A percentile compares a stretch with the other conserved stretches of the same genome.
phyloP scores from a whole-genome alignment of 768 basidiomycete species.

The Hydnomerulius pinastri region DNA sequence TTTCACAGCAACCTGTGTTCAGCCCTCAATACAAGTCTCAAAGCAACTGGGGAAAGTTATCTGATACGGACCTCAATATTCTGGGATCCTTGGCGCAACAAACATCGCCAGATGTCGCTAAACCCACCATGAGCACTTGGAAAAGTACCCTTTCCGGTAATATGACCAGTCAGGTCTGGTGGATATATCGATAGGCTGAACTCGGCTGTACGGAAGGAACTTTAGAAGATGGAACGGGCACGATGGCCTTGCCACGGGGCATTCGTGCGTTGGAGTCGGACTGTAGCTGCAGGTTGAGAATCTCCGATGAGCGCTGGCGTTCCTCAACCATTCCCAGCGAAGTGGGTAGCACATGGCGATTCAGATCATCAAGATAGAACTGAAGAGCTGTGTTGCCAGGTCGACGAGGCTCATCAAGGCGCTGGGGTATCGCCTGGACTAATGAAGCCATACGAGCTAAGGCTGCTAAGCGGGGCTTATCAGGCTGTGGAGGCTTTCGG shows the following conservation, averaged over 20 bases:
- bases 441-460: not conserved
- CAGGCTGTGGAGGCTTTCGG: too few relatives aligned
- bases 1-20: constrained; percentile 1
- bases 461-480: not conserved
- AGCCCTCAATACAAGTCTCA: too few relatives aligned
- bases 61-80: not conserved
- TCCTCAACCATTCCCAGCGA: not conserved
- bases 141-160: not conserved
- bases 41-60: not conserved
- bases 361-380: too few relatives aligned
- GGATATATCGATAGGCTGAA: not conserved
- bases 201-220: not conserved
- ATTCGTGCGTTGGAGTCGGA: not conserved
- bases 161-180: constrained; percentile 3
- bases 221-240: not conserved
- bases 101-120: constrained; percentile 6
- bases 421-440: too few relatives aligned
- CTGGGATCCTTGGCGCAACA: not conserved
- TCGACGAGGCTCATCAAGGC: not conserved
- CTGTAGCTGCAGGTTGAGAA: not conserved
- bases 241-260: not conserved
- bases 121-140: constrained; percentile 1
- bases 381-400: not conserved
- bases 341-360: not conserved
- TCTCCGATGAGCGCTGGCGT: not conserved